Percentiles rank a stretch among this genome's conserved stretches.
These are phyloP conservation scores for Nicotiana sylvestris DNA, from an alignment of 257 asterid species.

Conservation along the genomic window DNA sequence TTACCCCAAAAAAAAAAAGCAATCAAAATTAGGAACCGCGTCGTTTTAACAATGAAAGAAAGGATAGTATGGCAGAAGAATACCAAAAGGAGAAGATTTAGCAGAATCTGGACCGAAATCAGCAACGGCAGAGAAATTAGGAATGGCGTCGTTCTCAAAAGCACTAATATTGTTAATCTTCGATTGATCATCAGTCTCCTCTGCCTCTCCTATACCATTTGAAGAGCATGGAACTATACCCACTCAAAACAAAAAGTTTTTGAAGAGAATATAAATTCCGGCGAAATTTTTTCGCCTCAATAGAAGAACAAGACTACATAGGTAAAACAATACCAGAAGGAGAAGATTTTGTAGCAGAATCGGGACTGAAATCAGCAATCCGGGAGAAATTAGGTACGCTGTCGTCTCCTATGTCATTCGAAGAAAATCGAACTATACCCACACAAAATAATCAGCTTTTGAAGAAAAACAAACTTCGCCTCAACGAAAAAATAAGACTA, in stretches of 20 bases:
- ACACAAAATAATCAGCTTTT: neutral
- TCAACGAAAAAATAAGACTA: neutral
- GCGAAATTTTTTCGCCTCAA: neutral
- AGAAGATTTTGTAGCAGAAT: slow-evolving; percentile 21
- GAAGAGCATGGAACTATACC: neutral
- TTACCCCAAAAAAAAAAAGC: neutral
- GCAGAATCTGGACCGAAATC: slow-evolving; percentile 18
- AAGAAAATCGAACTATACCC: slow-evolving; percentile 6
- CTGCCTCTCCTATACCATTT: slow-evolving; percentile 16
- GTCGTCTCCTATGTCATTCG: slow-evolving; percentile 8
- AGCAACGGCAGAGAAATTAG: slow-evolving; percentile 16
- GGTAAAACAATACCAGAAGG: slow-evolving; percentile 5
- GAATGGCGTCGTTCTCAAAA: slow-evolving; percentile 8
- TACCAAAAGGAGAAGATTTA: slow-evolving; percentile 20
- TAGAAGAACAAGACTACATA: neutral
- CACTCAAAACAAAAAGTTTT: neutral
- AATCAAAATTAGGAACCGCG: slow-evolving; percentile 22
- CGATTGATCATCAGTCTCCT: neutral
- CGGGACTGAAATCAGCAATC: slow-evolving; percentile 8
- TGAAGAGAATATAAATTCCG: neutral
- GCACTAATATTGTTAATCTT: slow-evolving; percentile 9
- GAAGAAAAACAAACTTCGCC: neutral
- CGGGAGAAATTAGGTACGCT: slow-evolving; percentile 26
- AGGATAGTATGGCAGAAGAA: neutral
- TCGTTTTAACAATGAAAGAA: neutral